Conservation (phyloP, 441 rosid genomes). For the Lagerstroemia fauriei region DNA sequence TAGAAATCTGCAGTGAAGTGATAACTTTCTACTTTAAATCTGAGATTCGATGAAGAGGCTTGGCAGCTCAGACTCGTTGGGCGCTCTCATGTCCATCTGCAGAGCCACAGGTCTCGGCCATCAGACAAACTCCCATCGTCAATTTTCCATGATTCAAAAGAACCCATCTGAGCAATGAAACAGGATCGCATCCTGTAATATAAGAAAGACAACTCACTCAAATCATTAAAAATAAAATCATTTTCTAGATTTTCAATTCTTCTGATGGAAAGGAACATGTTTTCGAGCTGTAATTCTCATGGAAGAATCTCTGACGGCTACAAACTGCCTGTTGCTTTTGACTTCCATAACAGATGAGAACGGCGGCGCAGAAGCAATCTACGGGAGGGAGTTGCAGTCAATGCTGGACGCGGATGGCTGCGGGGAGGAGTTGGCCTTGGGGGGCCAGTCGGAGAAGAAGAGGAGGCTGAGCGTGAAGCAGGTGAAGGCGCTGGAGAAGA, state of each 20-base stretch:
- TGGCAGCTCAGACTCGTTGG: conserved; percentile 77
- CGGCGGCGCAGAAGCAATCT: conserved; percentile 52
- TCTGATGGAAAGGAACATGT: too few relatives aligned
- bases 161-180: too few relatives aligned
- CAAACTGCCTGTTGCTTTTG: neutral
- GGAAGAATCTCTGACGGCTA: too few relatives aligned
- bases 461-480: conserved; percentile 73
- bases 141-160: conserved; percentile 23
- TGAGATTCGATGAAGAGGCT: conserved; percentile 62
- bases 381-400: conserved; percentile 61
- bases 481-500: conserved; percentile 93
- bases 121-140: neutral
- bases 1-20: conserved; percentile 3
- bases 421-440: conserved; percentile 54
- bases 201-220: too few relatives aligned
- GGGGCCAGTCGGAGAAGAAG: conserved; percentile 61
- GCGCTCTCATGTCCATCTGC: conserved; percentile 66
- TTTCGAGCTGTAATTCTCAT: neutral
- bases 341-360: conserved; percentile 49
- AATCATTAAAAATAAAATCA: too few relatives aligned
- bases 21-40: too few relatives aligned
- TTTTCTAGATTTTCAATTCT: too few relatives aligned
- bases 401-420: conserved; percentile 75
- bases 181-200: too few relatives aligned
- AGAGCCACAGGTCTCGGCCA: conserved; percentile 5